Conservation (phyloP, 164 flowering plant species). For the Paratinospora sagittata region DNA sequence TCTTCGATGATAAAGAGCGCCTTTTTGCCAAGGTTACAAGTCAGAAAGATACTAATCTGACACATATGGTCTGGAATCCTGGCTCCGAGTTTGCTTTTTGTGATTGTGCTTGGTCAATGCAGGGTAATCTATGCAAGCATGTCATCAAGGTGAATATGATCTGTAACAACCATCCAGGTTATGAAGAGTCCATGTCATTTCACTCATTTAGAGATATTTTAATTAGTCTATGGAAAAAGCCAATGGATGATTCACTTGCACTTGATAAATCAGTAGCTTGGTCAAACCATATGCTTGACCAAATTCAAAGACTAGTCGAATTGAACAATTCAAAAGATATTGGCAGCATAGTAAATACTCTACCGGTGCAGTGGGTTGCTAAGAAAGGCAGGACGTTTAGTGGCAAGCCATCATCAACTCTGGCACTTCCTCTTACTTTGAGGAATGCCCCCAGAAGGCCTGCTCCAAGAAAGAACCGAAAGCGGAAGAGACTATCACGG, state of each 20-base stretch:
- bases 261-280: conserved; percentile 75
- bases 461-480: conserved; percentile 34
- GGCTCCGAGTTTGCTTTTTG: conserved; percentile 91
- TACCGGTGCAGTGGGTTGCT: conserved; percentile 70
- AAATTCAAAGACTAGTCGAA: conserved; percentile 65
- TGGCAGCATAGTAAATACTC: conserved; percentile 49
- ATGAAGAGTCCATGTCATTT: conserved; percentile 59
- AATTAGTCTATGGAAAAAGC: conserved; percentile 43
- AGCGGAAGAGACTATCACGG: conserved; percentile 58
- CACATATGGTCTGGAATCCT: conserved; percentile 77
- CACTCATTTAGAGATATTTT: conserved; percentile 54
- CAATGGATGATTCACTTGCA: conserved; percentile 71
- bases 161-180: conserved; percentile 34
- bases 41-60: conserved; percentile 43
- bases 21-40: conserved; percentile 72
- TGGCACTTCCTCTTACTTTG: conserved; percentile 34
- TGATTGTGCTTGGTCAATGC: conserved; percentile 88
- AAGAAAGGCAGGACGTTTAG: conserved; percentile 57
- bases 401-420: conserved; percentile 40
- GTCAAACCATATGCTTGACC: conserved; percentile 66
- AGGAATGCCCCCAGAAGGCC: conserved; percentile 19
- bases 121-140: conserved; percentile 93
- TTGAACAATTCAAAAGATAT: conserved; percentile 48
- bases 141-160: conserved; percentile 85
- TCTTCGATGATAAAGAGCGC: conserved; percentile 41